Evolutionary conservation across 495 filamentous ascomycete species (phyloP).

Genomic region (Aspergillus sparsus): DNA sequence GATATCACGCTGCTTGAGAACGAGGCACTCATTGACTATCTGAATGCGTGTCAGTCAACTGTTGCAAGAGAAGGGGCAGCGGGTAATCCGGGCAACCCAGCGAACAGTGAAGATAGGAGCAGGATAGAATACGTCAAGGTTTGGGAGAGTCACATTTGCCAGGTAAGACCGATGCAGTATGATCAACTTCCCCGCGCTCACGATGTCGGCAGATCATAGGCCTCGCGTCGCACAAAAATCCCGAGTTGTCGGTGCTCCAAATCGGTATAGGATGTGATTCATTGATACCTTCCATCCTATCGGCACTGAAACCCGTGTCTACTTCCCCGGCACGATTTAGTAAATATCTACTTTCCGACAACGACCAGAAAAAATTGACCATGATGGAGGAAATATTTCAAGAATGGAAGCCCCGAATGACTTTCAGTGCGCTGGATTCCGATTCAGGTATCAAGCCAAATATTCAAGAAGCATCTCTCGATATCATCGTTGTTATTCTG

Average conservation of each 20-base stretch:
- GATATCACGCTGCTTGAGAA: background rate
- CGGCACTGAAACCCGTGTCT: too few species aligned
- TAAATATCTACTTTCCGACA: too few species aligned
- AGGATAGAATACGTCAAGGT: background rate
- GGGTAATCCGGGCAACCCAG: background rate
- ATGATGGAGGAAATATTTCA: conserved; percentile 1
- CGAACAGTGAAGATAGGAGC: background rate
- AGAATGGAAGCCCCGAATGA: background rate
- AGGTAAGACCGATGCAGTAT: background rate
- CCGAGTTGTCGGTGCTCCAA: background rate
- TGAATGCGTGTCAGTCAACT: background rate
- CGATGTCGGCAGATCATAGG: background rate
- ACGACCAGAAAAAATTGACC: too few species aligned
- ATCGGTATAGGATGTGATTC: background rate
- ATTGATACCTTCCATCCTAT: conserved; percentile 5
- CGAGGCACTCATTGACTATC: background rate
- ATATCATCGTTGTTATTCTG: background rate
- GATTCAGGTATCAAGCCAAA: background rate
- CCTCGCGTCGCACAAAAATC: background rate
- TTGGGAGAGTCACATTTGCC: background rate
- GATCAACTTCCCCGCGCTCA: background rate
- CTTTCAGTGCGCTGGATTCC: background rate
- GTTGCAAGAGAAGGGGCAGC: background rate
- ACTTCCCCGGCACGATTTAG: too few species aligned
- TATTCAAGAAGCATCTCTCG: background rate